phyloP scores from a whole-genome alignment of 2,329 filamentous ascomycete species.

The Fusarium incarnatum region DNA sequence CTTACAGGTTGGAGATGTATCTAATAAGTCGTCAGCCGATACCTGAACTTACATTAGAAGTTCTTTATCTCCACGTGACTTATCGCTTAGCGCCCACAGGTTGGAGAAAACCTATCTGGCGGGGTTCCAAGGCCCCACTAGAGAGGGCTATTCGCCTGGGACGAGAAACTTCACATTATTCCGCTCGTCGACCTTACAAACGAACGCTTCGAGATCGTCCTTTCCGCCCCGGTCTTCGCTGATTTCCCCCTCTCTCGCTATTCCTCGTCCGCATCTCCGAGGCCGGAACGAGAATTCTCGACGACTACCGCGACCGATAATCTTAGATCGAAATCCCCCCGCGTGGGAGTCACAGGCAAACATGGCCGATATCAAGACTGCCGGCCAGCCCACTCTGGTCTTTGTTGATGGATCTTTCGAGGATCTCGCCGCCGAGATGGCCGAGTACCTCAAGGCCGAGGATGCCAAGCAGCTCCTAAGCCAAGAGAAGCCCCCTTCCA shows the following conservation, averaged over 20 bases:
- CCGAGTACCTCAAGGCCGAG: conserved; percentile 89
- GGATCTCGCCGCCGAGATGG: conserved; percentile 93
- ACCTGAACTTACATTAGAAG: conserved; percentile 3
- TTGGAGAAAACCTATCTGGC: conserved; percentile 52
- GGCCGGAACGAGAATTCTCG: conserved; percentile 33
- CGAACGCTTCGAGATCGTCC: conserved; percentile 44
- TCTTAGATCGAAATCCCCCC: conserved; percentile 31
- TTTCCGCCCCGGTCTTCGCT: conserved; percentile 32
- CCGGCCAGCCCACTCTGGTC: conserved; percentile 69
- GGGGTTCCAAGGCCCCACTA: conserved; percentile 54
- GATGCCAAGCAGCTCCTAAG: conserved; percentile 81
- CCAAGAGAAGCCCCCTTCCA: conserved; percentile 71
- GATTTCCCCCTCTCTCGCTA: background rate
- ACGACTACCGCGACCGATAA: conserved; percentile 38
- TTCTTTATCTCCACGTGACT: conserved; percentile 47
- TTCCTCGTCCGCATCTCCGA: conserved; percentile 32
- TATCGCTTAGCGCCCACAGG: conserved; percentile 57
- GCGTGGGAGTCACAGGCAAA: conserved; percentile 37
- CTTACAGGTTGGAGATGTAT: too few relatives aligned
- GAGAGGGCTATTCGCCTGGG: conserved; percentile 54
- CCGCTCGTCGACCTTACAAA: conserved; percentile 47
- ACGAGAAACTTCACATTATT: conserved; percentile 49
- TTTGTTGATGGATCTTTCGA: conserved; percentile 93
- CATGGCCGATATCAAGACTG: conserved; percentile 53
- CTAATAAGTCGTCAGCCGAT: background rate